These are phyloP conservation scores for Knoxia roxburghii DNA, from an alignment of 257 asterid genomes.

Conservation along the genomic window DNA sequence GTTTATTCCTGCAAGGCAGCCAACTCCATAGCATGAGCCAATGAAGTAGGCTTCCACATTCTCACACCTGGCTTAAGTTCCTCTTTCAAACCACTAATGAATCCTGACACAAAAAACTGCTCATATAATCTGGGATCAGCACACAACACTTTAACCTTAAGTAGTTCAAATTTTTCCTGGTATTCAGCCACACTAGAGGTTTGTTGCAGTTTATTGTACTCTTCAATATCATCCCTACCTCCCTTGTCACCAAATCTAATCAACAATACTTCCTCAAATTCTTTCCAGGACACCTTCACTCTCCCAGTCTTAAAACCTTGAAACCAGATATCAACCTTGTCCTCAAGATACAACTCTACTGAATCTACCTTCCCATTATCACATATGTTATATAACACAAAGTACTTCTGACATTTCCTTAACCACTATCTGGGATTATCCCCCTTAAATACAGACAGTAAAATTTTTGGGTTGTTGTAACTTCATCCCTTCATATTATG, in stretches of 20 bases:
- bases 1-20: neutral
- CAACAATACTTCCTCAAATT: neutral
- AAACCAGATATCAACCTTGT: neutral
- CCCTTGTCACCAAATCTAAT: neutral
- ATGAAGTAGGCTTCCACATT: neutral
- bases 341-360: neutral
- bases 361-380: neutral
- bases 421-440: neutral
- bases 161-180: neutral
- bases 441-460: neutral
- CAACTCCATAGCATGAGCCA: neutral
- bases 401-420: neutral
- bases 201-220: neutral
- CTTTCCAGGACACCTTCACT: neutral
- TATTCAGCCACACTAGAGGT: neutral
- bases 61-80: neutral
- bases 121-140: neutral
- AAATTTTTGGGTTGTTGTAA: too few relatives aligned
- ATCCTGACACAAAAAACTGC: neutral
- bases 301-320: neutral
- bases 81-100: neutral
- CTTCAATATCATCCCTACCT: neutral
- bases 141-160: neutral
- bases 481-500: too few relatives aligned
- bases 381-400: neutral